These are phyloP conservation scores for Fusarium compactum DNA, from an alignment of 2,329 filamentous ascomycete genomes.

Conservation along the genomic window DNA sequence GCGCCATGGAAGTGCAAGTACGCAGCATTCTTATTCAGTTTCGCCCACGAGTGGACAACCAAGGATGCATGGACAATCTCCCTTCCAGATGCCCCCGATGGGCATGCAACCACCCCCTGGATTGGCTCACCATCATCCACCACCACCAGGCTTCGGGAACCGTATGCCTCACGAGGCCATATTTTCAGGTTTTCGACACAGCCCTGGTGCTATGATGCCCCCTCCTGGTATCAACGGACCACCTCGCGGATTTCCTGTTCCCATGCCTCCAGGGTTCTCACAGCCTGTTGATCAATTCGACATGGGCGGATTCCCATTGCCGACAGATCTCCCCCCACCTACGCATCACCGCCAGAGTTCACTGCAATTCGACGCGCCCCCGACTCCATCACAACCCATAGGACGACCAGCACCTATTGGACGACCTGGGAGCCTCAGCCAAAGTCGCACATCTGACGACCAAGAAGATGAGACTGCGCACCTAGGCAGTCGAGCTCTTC, in stretches of 20 bases:
- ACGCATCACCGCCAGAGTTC: constrained; percentile 83
- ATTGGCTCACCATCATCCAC: constrained; percentile 53
- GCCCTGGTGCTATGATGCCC: constrained; percentile 60
- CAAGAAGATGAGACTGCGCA: constrained; percentile 82
- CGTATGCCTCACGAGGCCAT: constrained; percentile 66
- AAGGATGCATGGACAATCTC: constrained; percentile 55
- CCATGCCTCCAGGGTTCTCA: constrained; percentile 54
- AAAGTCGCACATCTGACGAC: constrained; percentile 62
- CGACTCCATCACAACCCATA: constrained; percentile 76
- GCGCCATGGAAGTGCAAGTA: constrained; percentile 70
- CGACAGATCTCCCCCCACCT: constrained; percentile 50
- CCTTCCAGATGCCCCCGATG: constrained; percentile 67
- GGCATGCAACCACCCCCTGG: constrained; percentile 63
- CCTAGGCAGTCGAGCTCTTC: constrained; percentile 88
- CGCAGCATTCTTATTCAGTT: constrained; percentile 57
- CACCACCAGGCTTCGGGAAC: constrained; percentile 66
- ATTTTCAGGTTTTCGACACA: constrained; percentile 62
- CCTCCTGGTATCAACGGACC: constrained; percentile 65
- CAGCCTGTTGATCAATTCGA: constrained; percentile 51
- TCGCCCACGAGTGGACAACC: constrained; percentile 66
- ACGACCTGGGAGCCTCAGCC: constrained; percentile 79
- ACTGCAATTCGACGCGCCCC: constrained; percentile 70
- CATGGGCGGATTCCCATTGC: constrained; percentile 50
- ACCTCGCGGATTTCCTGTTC: constrained; percentile 57
- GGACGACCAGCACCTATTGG: constrained; percentile 88